Evolutionary conservation across 495 filamentous ascomycete species (phyloP).

Genomic region (Aspergillus funiculosus): DNA sequence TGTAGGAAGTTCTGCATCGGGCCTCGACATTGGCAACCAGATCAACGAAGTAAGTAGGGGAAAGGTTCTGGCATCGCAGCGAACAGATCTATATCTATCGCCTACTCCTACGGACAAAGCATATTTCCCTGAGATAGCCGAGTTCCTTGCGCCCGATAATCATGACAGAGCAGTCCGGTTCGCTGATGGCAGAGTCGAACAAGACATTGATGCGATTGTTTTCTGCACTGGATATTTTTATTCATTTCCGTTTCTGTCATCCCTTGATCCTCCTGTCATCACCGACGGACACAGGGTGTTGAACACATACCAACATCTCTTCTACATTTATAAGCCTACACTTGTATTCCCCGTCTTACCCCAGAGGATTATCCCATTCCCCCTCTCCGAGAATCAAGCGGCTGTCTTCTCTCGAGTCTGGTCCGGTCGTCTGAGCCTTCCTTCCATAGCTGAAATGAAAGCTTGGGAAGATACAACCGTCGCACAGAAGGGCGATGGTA

Average conservation of each 20-base stretch:
- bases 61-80: constrained; percentile 50
- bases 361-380: constrained; percentile 79
- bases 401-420: constrained; percentile 71
- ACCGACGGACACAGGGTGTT: constrained; percentile 62
- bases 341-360: constrained; percentile 71
- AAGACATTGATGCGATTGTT: constrained; percentile 49
- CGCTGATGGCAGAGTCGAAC: constrained; percentile 44
- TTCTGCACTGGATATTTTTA: constrained; percentile 58
- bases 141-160: constrained; percentile 44
- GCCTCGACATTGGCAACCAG: constrained; percentile 72
- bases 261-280: constrained; percentile 53
- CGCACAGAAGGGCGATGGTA: constrained; percentile 42
- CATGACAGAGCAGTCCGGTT: constrained; percentile 47
- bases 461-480: constrained; percentile 51
- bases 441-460: constrained; percentile 55
- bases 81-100: constrained; percentile 37
- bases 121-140: constrained; percentile 54
- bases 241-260: constrained; percentile 52
- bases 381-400: constrained; percentile 70
- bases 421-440: constrained; percentile 60
- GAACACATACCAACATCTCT: constrained; percentile 69
- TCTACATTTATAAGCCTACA: constrained; percentile 69
- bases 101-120: constrained; percentile 33
- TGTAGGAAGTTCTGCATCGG: constrained; percentile 74
- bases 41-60: constrained; percentile 50